Base-by-base conservation (phyloP, 1,284 basidiomycete species). In the Singerocomus rubriflavus region DNA sequence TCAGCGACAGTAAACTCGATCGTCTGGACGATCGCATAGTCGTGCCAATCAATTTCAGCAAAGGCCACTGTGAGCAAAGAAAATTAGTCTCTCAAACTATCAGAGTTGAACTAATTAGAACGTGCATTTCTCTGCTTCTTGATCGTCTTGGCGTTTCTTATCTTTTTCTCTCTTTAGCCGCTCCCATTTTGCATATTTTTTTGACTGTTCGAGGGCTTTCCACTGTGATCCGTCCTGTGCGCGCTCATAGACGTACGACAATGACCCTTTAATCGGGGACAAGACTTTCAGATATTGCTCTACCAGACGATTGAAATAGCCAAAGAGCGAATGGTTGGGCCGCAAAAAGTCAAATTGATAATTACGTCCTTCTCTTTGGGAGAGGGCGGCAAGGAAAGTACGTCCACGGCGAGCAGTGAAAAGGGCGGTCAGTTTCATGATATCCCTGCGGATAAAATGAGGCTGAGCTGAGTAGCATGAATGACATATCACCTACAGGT, bases 41-140 rank as follows among this genome's bases (percentile, higher is more conserved):
- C 97, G 65, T 99, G 93, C 97, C 97, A 99, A 68, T 99, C 97
- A 64, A 99, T 98, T 66, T 95, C 91, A 42, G 93, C 91, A 65
- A 98, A 94, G 9, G 93, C 93, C 67, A 83, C 89, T 91, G 56
- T 91, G 56, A 49, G 37, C 39, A 47, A 50, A 44, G 25, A 32
- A 43, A 35, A 51, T 59, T 21, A 64, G 55, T 11, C 9, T 30
- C 25, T 37, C 13, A 7, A 41, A 56, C 46, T 13, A 37, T 55
- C 46, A 39, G 31, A 38, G 46, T 52, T 29, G 35, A n/a, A 42
- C 16, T 34, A n/a, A 26, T 37, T 11, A 52, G 46, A 36, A 56
- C 88, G 62, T 65, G 84, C 89, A 80, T 71, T 84, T 75, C 65
- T 94, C 91, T 44, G 88, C 91, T 67, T 98, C 94, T 57, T 89